Percentiles rank a stretch among this genome's conserved stretches.
phyloP scores from a whole-genome alignment of 2,329 filamentous ascomycete genomes.

The Alternaria consortialis region DNA sequence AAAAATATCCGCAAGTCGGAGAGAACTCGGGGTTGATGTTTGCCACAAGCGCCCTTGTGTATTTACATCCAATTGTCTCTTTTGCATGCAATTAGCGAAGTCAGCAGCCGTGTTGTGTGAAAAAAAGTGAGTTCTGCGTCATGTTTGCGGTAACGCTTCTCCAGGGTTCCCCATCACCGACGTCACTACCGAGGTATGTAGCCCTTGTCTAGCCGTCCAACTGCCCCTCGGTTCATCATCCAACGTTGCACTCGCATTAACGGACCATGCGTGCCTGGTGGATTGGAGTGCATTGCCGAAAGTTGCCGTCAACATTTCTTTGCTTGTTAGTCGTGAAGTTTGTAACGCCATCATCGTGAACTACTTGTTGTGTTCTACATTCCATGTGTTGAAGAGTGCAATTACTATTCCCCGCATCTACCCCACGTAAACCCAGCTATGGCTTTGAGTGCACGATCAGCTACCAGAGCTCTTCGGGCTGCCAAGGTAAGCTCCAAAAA shows the following conservation, averaged over 20 bases:
- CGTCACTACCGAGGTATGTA: slow-evolving; percentile 15
- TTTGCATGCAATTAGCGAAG: slow-evolving; percentile 19
- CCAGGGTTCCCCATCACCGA: slow-evolving; percentile 20
- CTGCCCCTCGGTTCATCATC: slow-evolving; percentile 44
- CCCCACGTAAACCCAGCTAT: slow-evolving; percentile 57
- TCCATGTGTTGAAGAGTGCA: slow-evolving; percentile 20
- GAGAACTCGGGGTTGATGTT: slow-evolving; percentile 19
- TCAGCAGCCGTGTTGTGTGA: slow-evolving; percentile 10
- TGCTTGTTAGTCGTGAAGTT: slow-evolving; percentile 9
- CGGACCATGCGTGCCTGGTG: slow-evolving; percentile 31
- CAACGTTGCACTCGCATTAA: slow-evolving; percentile 39
- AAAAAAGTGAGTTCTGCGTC: slow-evolving; percentile 9
- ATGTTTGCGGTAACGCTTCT: slow-evolving; percentile 38
- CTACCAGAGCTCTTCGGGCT: slow-evolving; percentile 69
- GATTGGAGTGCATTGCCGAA: slow-evolving; percentile 36
- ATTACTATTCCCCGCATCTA: slow-evolving; percentile 35
- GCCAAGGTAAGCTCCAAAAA: slow-evolving; percentile 64
- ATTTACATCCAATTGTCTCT: slow-evolving; percentile 3
- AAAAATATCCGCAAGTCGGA: slow-evolving; percentile 29
- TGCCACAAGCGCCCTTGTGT: slow-evolving; percentile 21
- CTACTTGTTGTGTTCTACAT: slow-evolving; percentile 3
- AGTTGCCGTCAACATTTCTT: slow-evolving; percentile 38
- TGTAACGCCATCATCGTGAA: slow-evolving; percentile 10
- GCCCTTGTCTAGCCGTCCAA: slow-evolving; percentile 22
- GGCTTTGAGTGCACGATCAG: slow-evolving; percentile 70